Percentiles rank a stretch among this genome's conserved stretches.
These are phyloP conservation scores for Corrigiola litoralis DNA, from an alignment of 179 eudicot genomes.

Conservation along the genomic window DNA sequence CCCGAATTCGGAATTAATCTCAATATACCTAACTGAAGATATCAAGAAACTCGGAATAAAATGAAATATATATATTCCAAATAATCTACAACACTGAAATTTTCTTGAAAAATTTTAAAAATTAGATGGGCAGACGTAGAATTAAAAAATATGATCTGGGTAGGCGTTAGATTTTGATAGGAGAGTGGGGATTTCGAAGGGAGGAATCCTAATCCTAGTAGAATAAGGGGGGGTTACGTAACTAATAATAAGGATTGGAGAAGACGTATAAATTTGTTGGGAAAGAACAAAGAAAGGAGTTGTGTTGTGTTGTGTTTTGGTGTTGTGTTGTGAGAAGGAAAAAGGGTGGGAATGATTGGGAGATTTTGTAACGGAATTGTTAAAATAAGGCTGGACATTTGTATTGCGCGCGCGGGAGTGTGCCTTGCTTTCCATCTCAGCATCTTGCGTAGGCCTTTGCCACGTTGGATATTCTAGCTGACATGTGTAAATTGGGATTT, in stretches of 20 bases:
- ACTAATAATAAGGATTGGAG: neutral
- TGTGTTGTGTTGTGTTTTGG: too few species aligned
- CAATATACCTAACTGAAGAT: too few species aligned
- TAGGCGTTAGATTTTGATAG: conserved; percentile 1
- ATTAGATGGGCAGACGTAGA: conserved; percentile 11
- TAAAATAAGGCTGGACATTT: neutral
- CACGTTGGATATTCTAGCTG: conserved; percentile 7
- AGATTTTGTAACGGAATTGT: conserved; percentile 1
- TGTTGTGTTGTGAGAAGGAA: conserved; percentile 3
- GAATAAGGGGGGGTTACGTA: neutral
- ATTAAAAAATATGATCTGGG: conserved; percentile 3
- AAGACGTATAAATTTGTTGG: neutral
- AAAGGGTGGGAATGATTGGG: neutral
- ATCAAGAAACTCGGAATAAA: neutral
- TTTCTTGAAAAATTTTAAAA: neutral
- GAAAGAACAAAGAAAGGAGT: too few species aligned
- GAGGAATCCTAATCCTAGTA: neutral
- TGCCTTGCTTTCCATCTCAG: conserved; percentile 1
- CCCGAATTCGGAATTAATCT: neutral
- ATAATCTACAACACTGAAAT: too few species aligned
- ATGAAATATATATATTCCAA: too few species aligned
- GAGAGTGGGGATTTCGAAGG: neutral
- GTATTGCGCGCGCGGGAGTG: conserved; percentile 22
- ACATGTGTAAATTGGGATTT: too few species aligned
- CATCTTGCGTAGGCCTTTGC: neutral